Base-by-base conservation (phyloP, 2,329 filamentous ascomycete species). In the Chlorencoelia australis region DNA sequence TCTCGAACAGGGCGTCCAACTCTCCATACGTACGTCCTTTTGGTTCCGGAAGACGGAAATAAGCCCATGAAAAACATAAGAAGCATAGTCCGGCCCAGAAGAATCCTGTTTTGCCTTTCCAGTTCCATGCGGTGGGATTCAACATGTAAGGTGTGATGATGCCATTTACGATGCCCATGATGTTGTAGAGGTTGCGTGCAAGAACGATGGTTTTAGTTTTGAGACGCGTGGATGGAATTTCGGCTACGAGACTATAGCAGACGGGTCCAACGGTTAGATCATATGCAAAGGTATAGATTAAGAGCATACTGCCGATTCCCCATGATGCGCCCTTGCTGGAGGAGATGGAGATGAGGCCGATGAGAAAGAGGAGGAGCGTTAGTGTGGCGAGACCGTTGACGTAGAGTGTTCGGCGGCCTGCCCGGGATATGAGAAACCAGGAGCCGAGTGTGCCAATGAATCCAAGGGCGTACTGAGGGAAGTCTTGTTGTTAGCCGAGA, bases 141-240 rank as follows among this genome's bases (percentile, higher is more conserved):
- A 93, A 69, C 86, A 94, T 94, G 61, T 91, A 91, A 0, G 87
- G 87, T 0, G 84, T 89, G 27, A 94, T 60, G 4, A 93, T 78
- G 35, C 75, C 79, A 53, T 79, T 83, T 50, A 93, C 62, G 48
- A 94, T 93, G 45, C 73, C 81, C 30, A 93, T 63, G 51, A 89
- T 88, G 66, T 71, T 74, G 40, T 32, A 35, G 24, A 86, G 63
- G 48, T 82, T 82, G 37, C 86, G 79, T 1, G 82, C 85, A 4
- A 93, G 70, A 1, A 89, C 86, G 19, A 93, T 81, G 1, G 86
- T 93, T 67, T 94, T 94, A 64, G 91, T 86, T 54, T 87, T 82
- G 22, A 94, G 68, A 1, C 86, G 73, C 13, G 83, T 75, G 0
- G 84, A 85, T 1, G 84, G 85, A 18, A 94, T 63, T 58, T 94